Evolutionary conservation across 768 basidiomycete genomes (phyloP).

Genomic region (Tylopilus vinaceipallidus): DNA sequence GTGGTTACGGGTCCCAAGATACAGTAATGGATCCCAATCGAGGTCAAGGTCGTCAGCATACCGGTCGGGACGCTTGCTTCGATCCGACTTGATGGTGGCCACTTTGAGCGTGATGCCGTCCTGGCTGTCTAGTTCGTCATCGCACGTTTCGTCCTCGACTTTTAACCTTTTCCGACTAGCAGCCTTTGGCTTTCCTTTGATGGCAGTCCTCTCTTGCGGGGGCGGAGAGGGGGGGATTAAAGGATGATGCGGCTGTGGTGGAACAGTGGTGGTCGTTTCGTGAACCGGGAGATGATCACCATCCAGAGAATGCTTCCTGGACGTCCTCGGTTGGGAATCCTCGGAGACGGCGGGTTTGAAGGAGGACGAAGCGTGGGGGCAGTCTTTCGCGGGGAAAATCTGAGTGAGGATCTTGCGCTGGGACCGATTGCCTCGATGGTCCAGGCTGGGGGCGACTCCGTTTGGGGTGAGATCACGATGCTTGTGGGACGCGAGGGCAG

Average conservation of each 20-base stretch:
- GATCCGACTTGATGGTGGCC: conserved; percentile 11
- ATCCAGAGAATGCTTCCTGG: conserved; percentile 45
- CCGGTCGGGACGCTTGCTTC: conserved; percentile 8
- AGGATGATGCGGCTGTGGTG: conserved; percentile 21
- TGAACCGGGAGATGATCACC: conserved; percentile 25
- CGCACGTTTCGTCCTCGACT: conserved; percentile 33
- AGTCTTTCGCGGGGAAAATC: conserved; percentile 15
- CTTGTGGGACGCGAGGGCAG: conserved; percentile 1
- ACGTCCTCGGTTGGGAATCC: conserved; percentile 23
- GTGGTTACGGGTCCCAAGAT: conserved; percentile 24
- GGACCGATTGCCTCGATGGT: neutral
- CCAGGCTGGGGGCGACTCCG: neutral
- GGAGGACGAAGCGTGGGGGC: neutral
- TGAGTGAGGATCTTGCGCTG: conserved; percentile 5
- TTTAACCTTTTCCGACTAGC: conserved; percentile 50
- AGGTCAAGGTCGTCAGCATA: conserved; percentile 22
- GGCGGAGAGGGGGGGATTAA: conserved; percentile 75
- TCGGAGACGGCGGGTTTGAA: conserved; percentile 5
- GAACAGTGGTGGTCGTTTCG: neutral
- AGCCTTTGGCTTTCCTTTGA: conserved; percentile 41
- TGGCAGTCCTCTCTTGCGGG: conserved; percentile 35
- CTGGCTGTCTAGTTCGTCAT: conserved; percentile 20
- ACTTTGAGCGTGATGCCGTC: conserved; percentile 24
- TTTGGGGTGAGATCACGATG: conserved; percentile 5
- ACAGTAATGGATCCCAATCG: conserved; percentile 32